These are phyloP conservation scores for Raddia distichophylla DNA, from an alignment of 176 grass and related monocot genomes.

Conservation along the genomic window DNA sequence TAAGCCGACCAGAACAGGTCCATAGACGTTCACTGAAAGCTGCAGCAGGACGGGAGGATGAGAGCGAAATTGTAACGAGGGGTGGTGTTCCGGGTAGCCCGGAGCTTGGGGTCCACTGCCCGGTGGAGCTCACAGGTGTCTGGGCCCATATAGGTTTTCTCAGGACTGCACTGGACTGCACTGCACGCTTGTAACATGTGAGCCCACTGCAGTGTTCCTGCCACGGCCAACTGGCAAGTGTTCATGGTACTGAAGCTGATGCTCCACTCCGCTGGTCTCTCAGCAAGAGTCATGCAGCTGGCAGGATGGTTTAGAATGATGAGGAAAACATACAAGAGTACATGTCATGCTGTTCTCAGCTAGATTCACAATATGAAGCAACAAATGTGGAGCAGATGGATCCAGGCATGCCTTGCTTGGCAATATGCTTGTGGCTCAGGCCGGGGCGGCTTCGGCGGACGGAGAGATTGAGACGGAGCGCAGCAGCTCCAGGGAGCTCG, in stretches of 20 bases:
- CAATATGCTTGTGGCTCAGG: slow-evolving; percentile 26
- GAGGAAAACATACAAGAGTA: neutral
- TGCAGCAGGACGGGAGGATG: neutral
- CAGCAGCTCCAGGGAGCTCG: slow-evolving; percentile 80
- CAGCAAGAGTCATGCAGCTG: neutral
- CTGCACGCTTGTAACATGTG: neutral
- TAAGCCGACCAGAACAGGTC: neutral
- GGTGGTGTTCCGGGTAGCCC: neutral
- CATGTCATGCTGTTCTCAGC: neutral
- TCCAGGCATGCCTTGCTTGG: neutral
- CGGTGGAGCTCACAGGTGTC: neutral
- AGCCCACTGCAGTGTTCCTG: neutral
- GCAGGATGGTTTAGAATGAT: neutral
- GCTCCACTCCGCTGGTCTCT: neutral
- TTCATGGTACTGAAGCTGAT: neutral
- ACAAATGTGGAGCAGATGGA: neutral
- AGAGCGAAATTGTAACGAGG: neutral
- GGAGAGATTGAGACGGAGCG: slow-evolving; percentile 73
- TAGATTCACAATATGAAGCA: neutral
- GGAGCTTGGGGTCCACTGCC: neutral
- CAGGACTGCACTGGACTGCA: neutral
- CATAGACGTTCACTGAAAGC: no score
- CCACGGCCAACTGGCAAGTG: neutral
- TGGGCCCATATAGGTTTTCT: neutral
- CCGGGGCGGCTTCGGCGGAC: slow-evolving; percentile 41